Base-by-base conservation (phyloP, 768 basidiomycete species). In the Leccinum rimulosum region DNA sequence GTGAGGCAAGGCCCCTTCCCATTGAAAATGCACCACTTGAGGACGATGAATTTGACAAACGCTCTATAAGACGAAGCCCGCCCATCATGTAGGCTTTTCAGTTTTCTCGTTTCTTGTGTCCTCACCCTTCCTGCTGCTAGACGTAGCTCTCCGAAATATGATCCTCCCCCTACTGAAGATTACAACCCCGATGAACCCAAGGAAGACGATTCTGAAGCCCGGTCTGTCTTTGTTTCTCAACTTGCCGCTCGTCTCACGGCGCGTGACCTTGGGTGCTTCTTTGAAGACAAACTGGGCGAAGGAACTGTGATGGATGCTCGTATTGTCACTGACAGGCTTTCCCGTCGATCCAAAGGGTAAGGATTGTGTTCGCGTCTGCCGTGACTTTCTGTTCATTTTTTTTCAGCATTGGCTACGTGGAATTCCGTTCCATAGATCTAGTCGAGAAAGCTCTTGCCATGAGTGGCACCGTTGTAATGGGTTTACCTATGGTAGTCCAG, bases 211-310 rank as follows among this genome's bases (percentile, higher is more conserved):
- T 95, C 93, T 57, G 97, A 98, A 85, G 89, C 93, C 70, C 90
- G 97, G 75, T 98, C 97, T 68, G 93, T 98, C 66, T 98, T 98
- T 77, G 94, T 97, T 72, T 96, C 95, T 68, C 97, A 98, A 78
- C 87, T 99, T 72, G 93, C 97, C 68, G 94, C 95, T 61, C 89
- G 94, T 70, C 85, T 98, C 73, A 98, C 95, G 59, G 94, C 95
- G 67, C 87, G 94, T 73, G 97, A 99, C 79, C 80, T 99, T 76
- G 95, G 95, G 64, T 92, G 95, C 77, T 99, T 99, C 80, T 98
- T 99, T 71, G 96, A 98, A 80, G 91, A 96, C 72, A 93, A 95
- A 73, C 81, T 98, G 49, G 96, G 95, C 22, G 91, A 94, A 77
- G 88, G 89, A 38, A 86, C 91, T 19, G 97, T 99, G 7, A 88